These are phyloP conservation scores for Parmelia sp. DNA, from an alignment of 495 filamentous ascomycete genomes.

Conservation along the genomic window DNA sequence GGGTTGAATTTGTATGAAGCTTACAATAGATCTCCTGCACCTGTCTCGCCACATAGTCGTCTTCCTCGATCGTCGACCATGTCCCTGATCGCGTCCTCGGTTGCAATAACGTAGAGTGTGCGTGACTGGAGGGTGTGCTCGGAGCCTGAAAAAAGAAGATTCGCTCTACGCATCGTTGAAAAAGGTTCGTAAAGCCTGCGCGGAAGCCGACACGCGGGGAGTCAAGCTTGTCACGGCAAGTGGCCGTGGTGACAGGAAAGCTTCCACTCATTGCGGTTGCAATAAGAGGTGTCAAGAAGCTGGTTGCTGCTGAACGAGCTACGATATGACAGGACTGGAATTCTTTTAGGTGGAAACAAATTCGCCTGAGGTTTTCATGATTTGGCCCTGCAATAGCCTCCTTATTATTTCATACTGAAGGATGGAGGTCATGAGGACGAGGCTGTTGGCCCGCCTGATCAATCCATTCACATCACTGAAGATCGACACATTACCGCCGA, in stretches of 20 bases:
- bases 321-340: neutral
- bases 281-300: neutral
- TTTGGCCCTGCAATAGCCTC: neutral
- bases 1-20: neutral
- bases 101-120: neutral
- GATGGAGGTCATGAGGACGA: neutral
- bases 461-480: neutral
- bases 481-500: neutral
- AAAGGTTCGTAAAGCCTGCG: neutral
- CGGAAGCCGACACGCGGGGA: neutral
- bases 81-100: neutral
- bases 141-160: neutral
- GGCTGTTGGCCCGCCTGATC: neutral
- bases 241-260: neutral
- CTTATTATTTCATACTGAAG: neutral
- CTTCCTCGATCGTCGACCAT: neutral
- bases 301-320: neutral
- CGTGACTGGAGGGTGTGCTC: neutral
- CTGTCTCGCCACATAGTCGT: neutral
- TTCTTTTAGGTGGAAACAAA: neutral
- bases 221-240: neutral
- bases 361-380: no score
- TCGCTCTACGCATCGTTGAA: neutral
- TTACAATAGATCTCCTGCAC: slow-evolving; percentile 1
- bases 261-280: neutral